Conservation (phyloP, 208 protist species). For the Wallacemonas collosoma region DNA sequence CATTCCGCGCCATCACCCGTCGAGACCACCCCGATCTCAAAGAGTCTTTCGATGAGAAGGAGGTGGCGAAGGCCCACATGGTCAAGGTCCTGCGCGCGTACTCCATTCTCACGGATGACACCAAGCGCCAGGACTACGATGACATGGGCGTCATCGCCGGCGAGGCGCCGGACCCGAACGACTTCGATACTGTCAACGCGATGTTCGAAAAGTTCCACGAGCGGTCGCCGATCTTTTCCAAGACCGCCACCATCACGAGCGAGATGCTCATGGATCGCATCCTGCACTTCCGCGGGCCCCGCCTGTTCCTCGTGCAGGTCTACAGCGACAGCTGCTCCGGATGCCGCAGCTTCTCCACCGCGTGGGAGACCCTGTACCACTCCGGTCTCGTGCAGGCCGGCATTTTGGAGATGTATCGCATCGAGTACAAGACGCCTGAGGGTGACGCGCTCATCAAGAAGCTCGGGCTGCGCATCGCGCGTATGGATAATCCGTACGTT, state of each 20-base stretch:
- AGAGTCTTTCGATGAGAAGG: conserved; percentile 79
- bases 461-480: conserved; percentile 28
- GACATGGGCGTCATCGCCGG: conserved; percentile 65
- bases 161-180: conserved; percentile 46
- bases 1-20: conserved; percentile 75
- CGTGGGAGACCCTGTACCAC: conserved; percentile 75
- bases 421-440: conserved; percentile 67
- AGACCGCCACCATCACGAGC: conserved; percentile 55
- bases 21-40: conserved; percentile 91
- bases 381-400: conserved; percentile 58
- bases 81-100: conserved; percentile 79
- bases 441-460: conserved; percentile 38
- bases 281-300: conserved; percentile 59
- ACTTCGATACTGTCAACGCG: conserved; percentile 46
- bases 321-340: conserved; percentile 70
- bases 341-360: conserved; percentile 56
- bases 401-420: conserved; percentile 80
- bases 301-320: conserved; percentile 72
- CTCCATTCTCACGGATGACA: conserved; percentile 74
- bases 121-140: conserved; percentile 74
- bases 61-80: conserved; percentile 83
- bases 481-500: conserved; percentile 34
- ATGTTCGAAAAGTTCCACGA: conserved; percentile 79
- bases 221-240: conserved; percentile 77
- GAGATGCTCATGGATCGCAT: conserved; percentile 45